Conservation (phyloP, 2,329 filamentous ascomycete genomes). For the Elsinoe fawcettii region DNA sequence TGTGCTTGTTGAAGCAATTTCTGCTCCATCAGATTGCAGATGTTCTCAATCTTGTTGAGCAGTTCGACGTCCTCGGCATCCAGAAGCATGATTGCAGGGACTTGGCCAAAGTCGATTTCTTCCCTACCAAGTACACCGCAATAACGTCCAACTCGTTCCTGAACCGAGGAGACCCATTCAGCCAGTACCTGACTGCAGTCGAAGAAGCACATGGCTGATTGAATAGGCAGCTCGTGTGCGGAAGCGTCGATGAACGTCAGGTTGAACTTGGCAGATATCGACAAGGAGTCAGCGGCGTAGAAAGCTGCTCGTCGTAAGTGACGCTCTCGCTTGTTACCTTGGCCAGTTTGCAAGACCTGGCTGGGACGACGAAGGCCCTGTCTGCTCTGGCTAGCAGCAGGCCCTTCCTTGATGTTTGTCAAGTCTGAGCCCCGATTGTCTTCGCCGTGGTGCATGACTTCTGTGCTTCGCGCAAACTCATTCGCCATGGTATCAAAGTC, state of each 20-base stretch:
- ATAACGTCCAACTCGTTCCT: conserved; percentile 87
- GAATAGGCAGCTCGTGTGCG: conserved; percentile 77
- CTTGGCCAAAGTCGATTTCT: conserved; percentile 66
- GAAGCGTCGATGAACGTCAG: conserved; percentile 78
- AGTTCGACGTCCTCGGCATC: conserved; percentile 88
- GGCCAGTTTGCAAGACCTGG: conserved; percentile 25
- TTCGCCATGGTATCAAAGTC: conserved; percentile 90
- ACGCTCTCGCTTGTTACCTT: conserved; percentile 55
- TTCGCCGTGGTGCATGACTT: conserved; percentile 66
- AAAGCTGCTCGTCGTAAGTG: conserved; percentile 91
- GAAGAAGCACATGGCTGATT: conserved; percentile 85
- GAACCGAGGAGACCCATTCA: conserved; percentile 88
- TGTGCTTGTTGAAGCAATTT: conserved; percentile 57
- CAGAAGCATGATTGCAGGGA: conserved; percentile 80
- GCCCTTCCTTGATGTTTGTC: conserved; percentile 44
- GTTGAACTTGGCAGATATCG: conserved; percentile 78
- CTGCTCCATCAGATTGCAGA: conserved; percentile 66
- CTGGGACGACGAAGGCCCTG: conserved; percentile 17
- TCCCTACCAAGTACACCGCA: conserved; percentile 80
- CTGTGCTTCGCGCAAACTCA: conserved; percentile 70
- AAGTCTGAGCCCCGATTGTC: conserved; percentile 15
- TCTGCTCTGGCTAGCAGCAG: conserved; percentile 18
- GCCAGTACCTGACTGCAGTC: conserved; percentile 91
- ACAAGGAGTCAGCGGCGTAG: conserved; percentile 85
- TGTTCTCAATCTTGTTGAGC: conserved; percentile 70